Conservation (phyloP, 1,139 yeast species). For the Kodamaea plutei region DNA sequence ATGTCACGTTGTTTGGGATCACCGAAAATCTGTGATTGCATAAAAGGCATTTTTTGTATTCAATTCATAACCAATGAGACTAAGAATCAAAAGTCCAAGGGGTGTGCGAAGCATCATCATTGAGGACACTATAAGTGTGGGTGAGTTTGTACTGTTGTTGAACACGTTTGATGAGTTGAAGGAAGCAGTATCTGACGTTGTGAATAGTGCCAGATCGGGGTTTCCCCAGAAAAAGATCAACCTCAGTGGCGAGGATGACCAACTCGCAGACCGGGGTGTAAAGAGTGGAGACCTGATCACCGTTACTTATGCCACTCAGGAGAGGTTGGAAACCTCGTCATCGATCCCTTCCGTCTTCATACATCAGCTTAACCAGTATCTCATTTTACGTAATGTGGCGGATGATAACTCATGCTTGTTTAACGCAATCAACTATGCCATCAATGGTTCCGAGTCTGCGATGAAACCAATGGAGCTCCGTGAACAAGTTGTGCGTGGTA, state of each 20-base stretch:
- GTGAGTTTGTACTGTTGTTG: conserved; percentile 18
- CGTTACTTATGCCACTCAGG: conserved; percentile 22
- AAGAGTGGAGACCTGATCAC: conserved; percentile 56
- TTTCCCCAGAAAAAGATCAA: conserved; percentile 56
- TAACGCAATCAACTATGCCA: conserved; percentile 59
- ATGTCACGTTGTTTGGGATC: too few relatives aligned
- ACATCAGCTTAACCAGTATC: conserved; percentile 18
- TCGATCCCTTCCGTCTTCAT: conserved; percentile 29
- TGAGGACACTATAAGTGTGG: conserved; percentile 10
- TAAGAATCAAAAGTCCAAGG: conserved; percentile 20
- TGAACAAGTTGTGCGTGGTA: conserved; percentile 41
- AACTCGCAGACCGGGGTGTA: conserved; percentile 40
- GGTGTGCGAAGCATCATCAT: conserved; percentile 17
- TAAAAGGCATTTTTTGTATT: too few relatives aligned
- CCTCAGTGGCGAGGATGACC: conserved; percentile 15
- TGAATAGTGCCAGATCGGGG: conserved; percentile 42
- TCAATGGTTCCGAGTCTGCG: conserved; percentile 26
- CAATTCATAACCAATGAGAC: conserved; percentile 19
- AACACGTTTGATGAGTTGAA: conserved; percentile 13
- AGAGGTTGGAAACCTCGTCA: too few relatives aligned
- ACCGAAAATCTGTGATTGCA: too few relatives aligned
- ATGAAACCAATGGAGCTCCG: conserved; percentile 42
- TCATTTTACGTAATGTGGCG: conserved; percentile 58
- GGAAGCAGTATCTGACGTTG: conserved; percentile 10
- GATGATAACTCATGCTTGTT: conserved; percentile 82